Evolutionary conservation across 371 early-diverging fungal species (phyloP).

Genomic region (Actinomortierella ambigua): DNA sequence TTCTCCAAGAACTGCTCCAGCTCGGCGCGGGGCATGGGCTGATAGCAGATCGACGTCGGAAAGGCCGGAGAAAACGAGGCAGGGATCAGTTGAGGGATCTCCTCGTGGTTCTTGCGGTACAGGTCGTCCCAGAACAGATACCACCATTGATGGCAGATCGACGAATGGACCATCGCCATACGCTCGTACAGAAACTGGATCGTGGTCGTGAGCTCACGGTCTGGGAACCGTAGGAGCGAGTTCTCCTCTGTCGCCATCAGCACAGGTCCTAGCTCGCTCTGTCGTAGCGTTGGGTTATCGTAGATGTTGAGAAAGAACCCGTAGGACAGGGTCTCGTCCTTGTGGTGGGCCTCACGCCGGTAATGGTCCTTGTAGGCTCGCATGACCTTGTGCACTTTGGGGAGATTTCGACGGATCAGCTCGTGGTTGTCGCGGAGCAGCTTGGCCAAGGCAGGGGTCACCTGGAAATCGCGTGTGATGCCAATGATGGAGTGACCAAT

Average conservation of each 20-base stretch:
- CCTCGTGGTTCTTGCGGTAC: constrained; percentile 55
- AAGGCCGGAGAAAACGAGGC: constrained; percentile 62
- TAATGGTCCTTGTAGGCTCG: constrained; percentile 48
- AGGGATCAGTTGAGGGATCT: constrained; percentile 49
- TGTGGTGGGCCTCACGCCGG: constrained; percentile 50
- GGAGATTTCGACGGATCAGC: constrained; percentile 46
- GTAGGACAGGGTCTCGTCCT: constrained; percentile 56
- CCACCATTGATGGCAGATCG: constrained; percentile 57
- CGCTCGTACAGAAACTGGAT: constrained; percentile 60
- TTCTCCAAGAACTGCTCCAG: constrained; percentile 56
- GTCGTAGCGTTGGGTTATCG: constrained; percentile 45
- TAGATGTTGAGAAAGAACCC: constrained; percentile 61
- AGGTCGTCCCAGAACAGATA: constrained; percentile 70
- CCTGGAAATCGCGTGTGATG: constrained; percentile 47
- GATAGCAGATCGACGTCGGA: constrained; percentile 58
- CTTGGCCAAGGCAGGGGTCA: constrained; percentile 51
- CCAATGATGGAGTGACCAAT: constrained; percentile 51
- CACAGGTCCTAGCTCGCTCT: constrained; percentile 50
- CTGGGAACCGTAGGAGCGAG: constrained; percentile 47
- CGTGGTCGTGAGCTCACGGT: constrained; percentile 46
- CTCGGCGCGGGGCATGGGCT: constrained; percentile 55
- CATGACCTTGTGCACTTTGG: constrained; percentile 41
- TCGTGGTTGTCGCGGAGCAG: constrained; percentile 56
- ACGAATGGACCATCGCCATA: constrained; percentile 47
- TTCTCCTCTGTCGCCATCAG: constrained; percentile 55